phyloP scores from a whole-genome alignment of 768 basidiomycete genomes.

The Rhodosporidiobolus odoratus region DNA sequence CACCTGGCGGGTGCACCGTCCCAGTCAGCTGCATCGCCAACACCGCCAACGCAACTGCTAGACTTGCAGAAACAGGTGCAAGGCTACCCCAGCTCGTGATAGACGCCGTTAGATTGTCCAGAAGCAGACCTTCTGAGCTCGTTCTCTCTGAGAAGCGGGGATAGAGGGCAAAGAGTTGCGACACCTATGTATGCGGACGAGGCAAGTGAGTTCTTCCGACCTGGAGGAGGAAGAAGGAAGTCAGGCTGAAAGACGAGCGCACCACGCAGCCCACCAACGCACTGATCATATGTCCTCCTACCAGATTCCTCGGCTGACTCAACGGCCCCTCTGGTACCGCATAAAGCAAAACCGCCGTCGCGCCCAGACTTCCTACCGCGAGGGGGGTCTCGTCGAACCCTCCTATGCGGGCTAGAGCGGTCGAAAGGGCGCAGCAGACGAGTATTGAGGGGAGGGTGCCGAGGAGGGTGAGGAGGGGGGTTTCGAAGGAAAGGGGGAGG shows the following conservation, averaged over 20 bases:
- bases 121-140: too few relatives aligned
- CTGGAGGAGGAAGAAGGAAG: neutral
- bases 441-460: constrained; percentile 31
- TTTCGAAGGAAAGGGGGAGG: constrained; percentile 7
- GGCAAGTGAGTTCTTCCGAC: too few relatives aligned
- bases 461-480: constrained; percentile 23
- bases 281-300: constrained; percentile 25
- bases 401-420: constrained; percentile 2
- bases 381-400: constrained; percentile 17
- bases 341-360: constrained; percentile 32
- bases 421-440: constrained; percentile 18
- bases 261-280: constrained; percentile 23
- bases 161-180: constrained; percentile 20
- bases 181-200: constrained; percentile 1
- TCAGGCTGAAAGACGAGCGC: neutral
- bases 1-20: constrained; percentile 32
- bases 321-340: constrained; percentile 27
- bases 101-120: constrained; percentile 2
- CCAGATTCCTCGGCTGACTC: constrained; percentile 16
- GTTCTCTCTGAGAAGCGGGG: constrained; percentile 8
- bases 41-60: constrained; percentile 8
- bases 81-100: neutral
- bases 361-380: constrained; percentile 23
- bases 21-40: constrained; percentile 30
- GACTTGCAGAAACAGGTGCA: constrained; percentile 9